Evolutionary conservation across 2,329 filamentous ascomycete species (phyloP), one percentile per base, ranked within the genome.

Genomic region (Escovopsis weberi): DNA sequence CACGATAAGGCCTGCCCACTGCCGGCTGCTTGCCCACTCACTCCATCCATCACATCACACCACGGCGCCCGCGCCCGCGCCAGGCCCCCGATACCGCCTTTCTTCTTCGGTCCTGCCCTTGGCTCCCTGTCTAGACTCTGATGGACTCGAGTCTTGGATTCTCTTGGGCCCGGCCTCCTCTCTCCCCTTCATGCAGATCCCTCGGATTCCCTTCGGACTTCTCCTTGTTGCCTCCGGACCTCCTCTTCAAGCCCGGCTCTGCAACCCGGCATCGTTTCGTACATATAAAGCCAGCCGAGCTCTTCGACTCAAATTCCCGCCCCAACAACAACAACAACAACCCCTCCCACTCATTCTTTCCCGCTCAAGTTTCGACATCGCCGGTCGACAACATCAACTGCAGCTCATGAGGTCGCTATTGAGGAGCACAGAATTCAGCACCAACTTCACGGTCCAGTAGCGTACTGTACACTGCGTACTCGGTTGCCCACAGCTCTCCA

Each of bases 351-450:
- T 9, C 8, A 32, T 11, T 32, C 8, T 7, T 11, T 32, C 28
- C 4, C 28, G 4, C 23, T 23, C 4, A 11, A 11, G 28, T 9
- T 32, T 32, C 11, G 28, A 32, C 28, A 32, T 32, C 28, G 28
- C 28, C 28, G 3, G 33, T 39, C 41, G 23, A 36, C 39, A 44
- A 15, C 28, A 12, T 26, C 37, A 33, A 23, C 26, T n/a, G 30
- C 12, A 39, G 34, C 56, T 55, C 50, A 66, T 65, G 62, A 61
- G 50, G 56, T 62, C 56, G 63, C 55, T 66, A 66, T 52, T 66
- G 59, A 66, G 57, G 63, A 51, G 44, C 43, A 33, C 39, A 37
- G n/a, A 37, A 12, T 23, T 19, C 35, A 40, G 37, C 35, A 39
- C 38, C 37, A 37, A 41, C 41, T 41, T 40, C 40, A 37, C 40